Evolutionary conservation across 1,284 basidiomycete genomes (phyloP), one percentile per base, ranked within the genome.

Genomic region (Fomitopsis betulina): DNA sequence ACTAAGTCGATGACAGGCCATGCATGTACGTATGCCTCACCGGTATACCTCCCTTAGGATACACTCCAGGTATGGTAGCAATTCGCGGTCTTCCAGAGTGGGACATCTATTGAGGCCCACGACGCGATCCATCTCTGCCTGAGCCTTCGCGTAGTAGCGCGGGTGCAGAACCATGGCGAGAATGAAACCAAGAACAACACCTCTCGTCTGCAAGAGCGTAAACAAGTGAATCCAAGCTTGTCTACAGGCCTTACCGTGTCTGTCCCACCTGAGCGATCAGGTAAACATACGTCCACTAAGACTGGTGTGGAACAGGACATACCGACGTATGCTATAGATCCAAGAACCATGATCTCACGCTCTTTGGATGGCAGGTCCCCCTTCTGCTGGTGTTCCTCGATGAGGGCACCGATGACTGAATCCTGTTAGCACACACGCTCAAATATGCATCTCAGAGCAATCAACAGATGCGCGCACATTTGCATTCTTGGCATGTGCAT

Each of bases 61-160:
- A 58, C 74, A 77, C 50, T 80, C 76, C 43, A 83, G 72, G 71
- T 85, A 87, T 40, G 80, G 79, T 54, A 86, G 73, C 49, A 74
- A 74, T 17, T 73, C 69, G 56, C 78, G 70, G 68, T 84, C 82
- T 15, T 78, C 73, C 39, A 79, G 63, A 38, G 67, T 75, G 17
- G 80, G 80, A 33, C 84, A 72, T 23, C 78, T 72, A 49, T 73
- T 68, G 27, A 49, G 64, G 25, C 82, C 81, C 56, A 81, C 68
- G 3, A 83, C 77, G 5, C 49, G 3, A 38, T 56, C 56, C 7
- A 54, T 33, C 19, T 39, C 37, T 21, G 10, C 17, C 33, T 83
- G 83, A 4, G 78, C 79, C 67, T 79, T 80, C 63, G 68, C 69
- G 60, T 79, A 75, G 1, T 77, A 77, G 5, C 77, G 70, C 2